Conservation (phyloP, 2,329 filamentous ascomycete species). For the Conoideocrella luteorostrata region DNA sequence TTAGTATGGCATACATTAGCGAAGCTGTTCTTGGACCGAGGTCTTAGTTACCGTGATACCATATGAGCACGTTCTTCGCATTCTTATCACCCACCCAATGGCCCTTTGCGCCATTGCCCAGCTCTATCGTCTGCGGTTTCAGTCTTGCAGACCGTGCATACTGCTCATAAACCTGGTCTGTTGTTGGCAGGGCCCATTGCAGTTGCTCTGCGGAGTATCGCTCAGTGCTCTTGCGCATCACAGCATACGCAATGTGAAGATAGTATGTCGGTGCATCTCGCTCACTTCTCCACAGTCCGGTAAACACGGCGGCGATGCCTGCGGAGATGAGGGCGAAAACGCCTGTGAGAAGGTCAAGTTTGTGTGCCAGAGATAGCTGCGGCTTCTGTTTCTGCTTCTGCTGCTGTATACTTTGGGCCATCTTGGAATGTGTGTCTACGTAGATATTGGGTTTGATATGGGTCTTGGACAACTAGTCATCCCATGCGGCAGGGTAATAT, state of each 20-base stretch:
- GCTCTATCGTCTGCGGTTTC: slow-evolving; percentile 9
- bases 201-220: slow-evolving; percentile 11
- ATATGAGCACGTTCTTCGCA: slow-evolving; percentile 12
- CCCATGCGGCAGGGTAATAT: too few species aligned
- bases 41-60: slow-evolving; percentile 14
- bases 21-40: too few species aligned
- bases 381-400: too few species aligned
- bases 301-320: slow-evolving; percentile 3
- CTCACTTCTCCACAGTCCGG: slow-evolving; percentile 6
- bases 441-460: too few species aligned
- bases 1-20: too few species aligned
- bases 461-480: too few species aligned
- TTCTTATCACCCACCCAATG: slow-evolving; percentile 15
- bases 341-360: too few species aligned
- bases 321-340: too few species aligned
- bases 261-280: slow-evolving; percentile 10
- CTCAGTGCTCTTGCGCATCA: slow-evolving; percentile 9
- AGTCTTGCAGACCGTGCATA: slow-evolving; percentile 8
- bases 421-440: too few species aligned
- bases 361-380: too few species aligned
- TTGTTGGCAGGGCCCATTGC: slow-evolving; percentile 11
- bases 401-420: too few species aligned
- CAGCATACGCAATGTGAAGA: slow-evolving; percentile 13
- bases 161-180: slow-evolving; percentile 9
- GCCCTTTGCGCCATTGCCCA: slow-evolving; percentile 10